A percentile compares a stretch with the other conserved stretches of the same genome.
phyloP scores from a whole-genome alignment of 2,329 filamentous ascomycete genomes.

The Aspergillus niger region DNA sequence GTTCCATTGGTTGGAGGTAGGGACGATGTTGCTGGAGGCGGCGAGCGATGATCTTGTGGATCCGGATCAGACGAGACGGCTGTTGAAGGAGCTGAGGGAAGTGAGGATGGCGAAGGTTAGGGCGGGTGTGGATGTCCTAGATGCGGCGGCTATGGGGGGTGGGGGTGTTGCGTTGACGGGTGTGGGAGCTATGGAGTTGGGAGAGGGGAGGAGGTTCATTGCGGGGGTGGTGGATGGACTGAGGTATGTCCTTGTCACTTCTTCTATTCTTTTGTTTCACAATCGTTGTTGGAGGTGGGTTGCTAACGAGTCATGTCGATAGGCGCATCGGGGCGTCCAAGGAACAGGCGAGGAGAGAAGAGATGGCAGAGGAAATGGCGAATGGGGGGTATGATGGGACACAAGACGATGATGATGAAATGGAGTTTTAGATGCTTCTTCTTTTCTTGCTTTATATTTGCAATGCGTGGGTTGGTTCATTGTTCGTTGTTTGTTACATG shows the following conservation, averaged over 20 bases:
- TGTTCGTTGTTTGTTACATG: constrained; percentile 15
- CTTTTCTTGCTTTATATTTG: neutral
- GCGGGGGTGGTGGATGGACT: constrained; percentile 84
- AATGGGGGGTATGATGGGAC: constrained; percentile 51
- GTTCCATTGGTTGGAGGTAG: constrained; percentile 93
- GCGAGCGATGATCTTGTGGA: constrained; percentile 80
- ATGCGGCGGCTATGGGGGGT: constrained; percentile 51
- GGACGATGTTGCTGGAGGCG: constrained; percentile 81
- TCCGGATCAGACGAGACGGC: constrained; percentile 70
- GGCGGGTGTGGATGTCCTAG: constrained; percentile 69
- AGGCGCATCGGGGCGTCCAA: constrained; percentile 79
- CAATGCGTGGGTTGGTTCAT: neutral
- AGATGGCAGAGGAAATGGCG: constrained; percentile 68
- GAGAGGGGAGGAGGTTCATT: constrained; percentile 82
- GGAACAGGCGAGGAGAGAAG: constrained; percentile 75
- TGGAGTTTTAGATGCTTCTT: constrained; percentile 46
- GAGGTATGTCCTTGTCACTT: constrained; percentile 44
- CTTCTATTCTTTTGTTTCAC: neutral
- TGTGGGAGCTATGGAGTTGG: constrained; percentile 90
- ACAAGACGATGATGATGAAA: constrained; percentile 60
- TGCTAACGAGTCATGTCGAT: constrained; percentile 4
- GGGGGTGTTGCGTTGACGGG: constrained; percentile 75
- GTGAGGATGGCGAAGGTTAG: constrained; percentile 88
- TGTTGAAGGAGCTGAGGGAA: constrained; percentile 81
- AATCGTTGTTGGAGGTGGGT: neutral